A percentile compares a stretch with the other conserved stretches of the same genome.
Evolutionary conservation across 75 land plant species (phyloP).

Genomic region (Cunninghamia lanceolata): DNA sequence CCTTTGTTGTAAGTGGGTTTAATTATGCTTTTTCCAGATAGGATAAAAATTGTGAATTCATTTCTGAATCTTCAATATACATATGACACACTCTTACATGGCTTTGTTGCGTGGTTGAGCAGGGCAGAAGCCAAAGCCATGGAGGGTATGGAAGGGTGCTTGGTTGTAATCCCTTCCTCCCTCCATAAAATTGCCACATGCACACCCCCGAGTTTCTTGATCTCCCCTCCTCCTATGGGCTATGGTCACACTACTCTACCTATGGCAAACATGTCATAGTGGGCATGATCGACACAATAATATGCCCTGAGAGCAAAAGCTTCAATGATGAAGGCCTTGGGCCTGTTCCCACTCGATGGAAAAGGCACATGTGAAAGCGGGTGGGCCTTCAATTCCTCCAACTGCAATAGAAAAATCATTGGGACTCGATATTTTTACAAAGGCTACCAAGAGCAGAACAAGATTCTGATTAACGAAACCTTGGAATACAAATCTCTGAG

Average conservation of each 20-base stretch:
- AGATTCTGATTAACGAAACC: background rate
- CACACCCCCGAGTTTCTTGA: constrained; percentile 45
- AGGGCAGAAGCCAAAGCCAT: constrained; percentile 40
- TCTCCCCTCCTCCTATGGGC: constrained; percentile 26
- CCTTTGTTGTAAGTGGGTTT: too few relatives aligned
- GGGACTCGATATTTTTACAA: constrained; percentile 48
- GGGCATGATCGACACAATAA: constrained; percentile 81
- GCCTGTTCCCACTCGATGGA: constrained; percentile 51
- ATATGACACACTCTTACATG: constrained; percentile 66
- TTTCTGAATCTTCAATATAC: too few relatives aligned
- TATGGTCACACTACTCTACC: constrained; percentile 53
- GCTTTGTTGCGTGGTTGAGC: constrained; percentile 66
- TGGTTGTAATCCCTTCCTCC: constrained; percentile 33
- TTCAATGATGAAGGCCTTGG: constrained; percentile 51
- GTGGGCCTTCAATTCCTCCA: constrained; percentile 16
- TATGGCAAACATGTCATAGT: constrained; percentile 63
- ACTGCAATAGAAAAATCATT: constrained; percentile 71
- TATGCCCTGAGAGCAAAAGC: constrained; percentile 73
- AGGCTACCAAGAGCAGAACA: constrained; percentile 53
- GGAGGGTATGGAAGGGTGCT: constrained; percentile 36
- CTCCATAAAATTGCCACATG: constrained; percentile 41
- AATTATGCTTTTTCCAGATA: too few relatives aligned
- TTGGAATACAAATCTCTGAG: constrained; percentile 14
- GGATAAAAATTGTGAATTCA: too few relatives aligned
- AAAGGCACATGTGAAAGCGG: constrained; percentile 57